These are phyloP conservation scores for Haberlea rhodopensis DNA, from an alignment of 257 asterid genomes.

Conservation along the genomic window DNA sequence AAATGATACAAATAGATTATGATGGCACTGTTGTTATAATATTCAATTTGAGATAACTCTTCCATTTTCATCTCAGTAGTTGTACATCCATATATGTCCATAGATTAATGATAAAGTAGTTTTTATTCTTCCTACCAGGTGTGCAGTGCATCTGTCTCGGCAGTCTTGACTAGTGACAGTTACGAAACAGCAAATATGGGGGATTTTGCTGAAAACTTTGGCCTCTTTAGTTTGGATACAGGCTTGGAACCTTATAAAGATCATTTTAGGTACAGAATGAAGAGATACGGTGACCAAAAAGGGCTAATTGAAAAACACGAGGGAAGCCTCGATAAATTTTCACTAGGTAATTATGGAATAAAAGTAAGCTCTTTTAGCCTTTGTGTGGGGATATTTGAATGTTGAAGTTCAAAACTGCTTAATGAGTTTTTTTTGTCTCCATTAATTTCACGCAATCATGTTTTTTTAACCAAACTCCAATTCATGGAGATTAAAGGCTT, in stretches of 20 bases:
- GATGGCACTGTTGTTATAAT: slow-evolving; percentile 16
- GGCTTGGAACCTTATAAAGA: slow-evolving; percentile 61
- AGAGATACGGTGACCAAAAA: slow-evolving; percentile 62
- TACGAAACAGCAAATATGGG: slow-evolving; percentile 40
- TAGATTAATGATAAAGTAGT: slow-evolving; percentile 12
- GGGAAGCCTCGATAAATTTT: slow-evolving; percentile 73
- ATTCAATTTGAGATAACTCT: not conserved
- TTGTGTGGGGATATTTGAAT: slow-evolving; percentile 17
- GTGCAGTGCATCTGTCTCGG: slow-evolving; percentile 41
- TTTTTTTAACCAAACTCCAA: too few relatives aligned
- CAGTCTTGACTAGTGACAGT: slow-evolving; percentile 44
- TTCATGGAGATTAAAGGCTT: too few relatives aligned
- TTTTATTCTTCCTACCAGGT: slow-evolving; percentile 35
- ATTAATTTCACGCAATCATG: not conserved
- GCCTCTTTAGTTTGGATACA: slow-evolving; percentile 57
- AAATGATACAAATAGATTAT: not conserved
- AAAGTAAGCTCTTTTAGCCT: slow-evolving; percentile 11
- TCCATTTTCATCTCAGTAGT: slow-evolving; percentile 1
- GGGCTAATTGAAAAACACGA: slow-evolving; percentile 69
- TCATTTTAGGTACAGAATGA: slow-evolving; percentile 69
- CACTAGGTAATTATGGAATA: slow-evolving; percentile 62
- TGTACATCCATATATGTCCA: slow-evolving; percentile 6
- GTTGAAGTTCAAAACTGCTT: slow-evolving; percentile 10
- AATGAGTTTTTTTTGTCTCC: not conserved
- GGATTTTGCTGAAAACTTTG: slow-evolving; percentile 47